phyloP scores from a whole-genome alignment of 2,329 filamentous ascomycete species.

The Saccharata proteae region DNA sequence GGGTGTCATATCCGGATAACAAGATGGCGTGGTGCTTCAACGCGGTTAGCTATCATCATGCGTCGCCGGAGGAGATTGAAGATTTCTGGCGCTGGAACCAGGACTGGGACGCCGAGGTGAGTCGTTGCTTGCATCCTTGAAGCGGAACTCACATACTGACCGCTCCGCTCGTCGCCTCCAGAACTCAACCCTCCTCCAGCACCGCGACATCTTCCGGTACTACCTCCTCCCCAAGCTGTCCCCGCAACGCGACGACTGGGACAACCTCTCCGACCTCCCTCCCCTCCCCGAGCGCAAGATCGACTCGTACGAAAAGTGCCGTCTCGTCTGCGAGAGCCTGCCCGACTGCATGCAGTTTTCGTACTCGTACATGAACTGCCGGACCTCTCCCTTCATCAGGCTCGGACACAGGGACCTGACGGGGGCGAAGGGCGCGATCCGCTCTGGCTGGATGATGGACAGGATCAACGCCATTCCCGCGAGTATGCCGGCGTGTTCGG shows the following conservation, averaged over 20 bases:
- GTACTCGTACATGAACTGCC: no score
- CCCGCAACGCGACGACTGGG: slow-evolving; percentile 16
- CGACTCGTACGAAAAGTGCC: slow-evolving; percentile 18
- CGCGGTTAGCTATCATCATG: slow-evolving; percentile 38
- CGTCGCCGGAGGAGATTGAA: slow-evolving; percentile 30
- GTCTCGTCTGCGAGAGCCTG: slow-evolving; percentile 20
- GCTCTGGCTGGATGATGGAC: no score
- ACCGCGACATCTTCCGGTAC: slow-evolving; percentile 24
- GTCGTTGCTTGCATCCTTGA: background rate
- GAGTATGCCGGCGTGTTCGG: no score
- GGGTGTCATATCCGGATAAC: slow-evolving; percentile 6
- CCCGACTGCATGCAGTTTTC: slow-evolving; percentile 23
- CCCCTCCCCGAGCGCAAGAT: slow-evolving; percentile 3
- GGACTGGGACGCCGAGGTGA: slow-evolving; percentile 21
- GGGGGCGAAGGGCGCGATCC: no score
- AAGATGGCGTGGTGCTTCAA: slow-evolving; percentile 38
- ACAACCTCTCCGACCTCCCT: slow-evolving; percentile 18
- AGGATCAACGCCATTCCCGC: no score
- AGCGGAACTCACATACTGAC: background rate
- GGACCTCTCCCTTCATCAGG: no score
- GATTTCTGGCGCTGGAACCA: slow-evolving; percentile 36
- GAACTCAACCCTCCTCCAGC: slow-evolving; percentile 21
- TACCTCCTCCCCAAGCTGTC: slow-evolving; percentile 19
- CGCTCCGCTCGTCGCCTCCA: slow-evolving; percentile 10
- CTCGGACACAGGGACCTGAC: no score